Evolutionary conservation across 2,329 filamentous ascomycete species (phyloP), one percentile per base, ranked within the genome.

Genomic region (Aspergillus terreus): DNA sequence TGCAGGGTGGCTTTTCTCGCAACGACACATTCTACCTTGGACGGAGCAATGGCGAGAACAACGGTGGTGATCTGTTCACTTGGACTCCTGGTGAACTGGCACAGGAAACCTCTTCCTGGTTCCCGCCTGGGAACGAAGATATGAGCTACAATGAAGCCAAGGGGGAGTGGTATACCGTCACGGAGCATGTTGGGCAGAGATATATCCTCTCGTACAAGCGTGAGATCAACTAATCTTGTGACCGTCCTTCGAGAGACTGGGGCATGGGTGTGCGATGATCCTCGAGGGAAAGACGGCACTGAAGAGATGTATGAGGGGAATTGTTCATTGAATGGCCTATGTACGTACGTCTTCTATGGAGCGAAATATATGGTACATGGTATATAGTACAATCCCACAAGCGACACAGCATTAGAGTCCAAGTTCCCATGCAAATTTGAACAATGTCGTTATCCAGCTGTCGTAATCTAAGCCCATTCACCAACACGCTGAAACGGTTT

Each of bases 1-100:
- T 70, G 55, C 70, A 73, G 46, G 69, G 70, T 14, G 67, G 60
- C 27, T 65, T 71, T 17, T 60, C 62, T 25, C 63, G 59, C 4
- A 57, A 69, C 11, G 61, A 59, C 12, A 64, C 63, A 46, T 62
- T 69, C 44, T 71, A 66, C 51, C 61, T 72, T 46, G 65, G 64
- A 15, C 54, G 63, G 11, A 71, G 65, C 52, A 70, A 69, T 14
- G 58, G 58, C 30, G 62, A 61, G 6, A 58, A 47, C 11, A 60
- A 48, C 19, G 53, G 57, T 2, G 67, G 68, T 25, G 68, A 72
- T 50, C 47, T 72, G 25, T 68, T 59, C 32, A 63, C 58, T 6
- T 72, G 68, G 68, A 46, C 60, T 9, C 61, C 65, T 1, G 70
- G 68, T 1, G 53, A 54, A 15, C 12, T 6, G 25, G 4, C 54